phyloP scores from a whole-genome alignment of 441 rosid genomes.

The Macaranga tanarius region DNA sequence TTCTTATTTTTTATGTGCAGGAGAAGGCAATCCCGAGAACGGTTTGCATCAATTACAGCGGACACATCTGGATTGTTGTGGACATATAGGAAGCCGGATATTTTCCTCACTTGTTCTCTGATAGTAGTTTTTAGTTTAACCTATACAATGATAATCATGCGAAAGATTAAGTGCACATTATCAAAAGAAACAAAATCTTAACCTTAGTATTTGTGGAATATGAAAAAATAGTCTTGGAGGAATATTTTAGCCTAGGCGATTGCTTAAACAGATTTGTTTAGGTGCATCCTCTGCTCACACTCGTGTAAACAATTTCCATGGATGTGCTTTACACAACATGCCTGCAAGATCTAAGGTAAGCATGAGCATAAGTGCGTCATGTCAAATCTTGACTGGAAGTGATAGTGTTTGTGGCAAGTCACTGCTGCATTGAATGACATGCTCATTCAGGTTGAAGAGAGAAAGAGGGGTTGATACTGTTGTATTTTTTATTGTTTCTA shows the following conservation, averaged over 20 bases:
- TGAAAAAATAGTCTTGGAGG: neutral
- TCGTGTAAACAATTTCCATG: no score
- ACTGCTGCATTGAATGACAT: neutral
- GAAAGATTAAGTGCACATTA: conserved; percentile 20
- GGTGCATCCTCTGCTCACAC: neutral
- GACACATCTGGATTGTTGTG: conserved; percentile 25
- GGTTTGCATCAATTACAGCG: conserved; percentile 46
- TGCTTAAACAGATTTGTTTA: neutral
- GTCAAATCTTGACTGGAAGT: neutral
- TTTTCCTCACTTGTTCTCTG: conserved; percentile 25
- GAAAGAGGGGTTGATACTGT: neutral
- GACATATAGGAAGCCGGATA: conserved; percentile 30
- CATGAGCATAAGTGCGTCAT: no score
- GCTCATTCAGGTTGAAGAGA: neutral
- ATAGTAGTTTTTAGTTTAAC: conserved; percentile 32
- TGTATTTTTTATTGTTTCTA: neutral
- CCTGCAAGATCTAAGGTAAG: no score
- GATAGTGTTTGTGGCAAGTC: neutral
- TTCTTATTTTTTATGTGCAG: conserved; percentile 31
- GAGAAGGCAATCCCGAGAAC: conserved; percentile 38
- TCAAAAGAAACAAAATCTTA: conserved; percentile 12
- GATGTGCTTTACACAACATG: no score
- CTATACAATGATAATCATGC: conserved; percentile 25
- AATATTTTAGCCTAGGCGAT: neutral
- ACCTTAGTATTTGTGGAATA: neutral